A percentile compares a stretch with the other conserved stretches of the same genome.
phyloP scores from a whole-genome alignment of 148 eudicot genomes.

The Limonium bicolor region DNA sequence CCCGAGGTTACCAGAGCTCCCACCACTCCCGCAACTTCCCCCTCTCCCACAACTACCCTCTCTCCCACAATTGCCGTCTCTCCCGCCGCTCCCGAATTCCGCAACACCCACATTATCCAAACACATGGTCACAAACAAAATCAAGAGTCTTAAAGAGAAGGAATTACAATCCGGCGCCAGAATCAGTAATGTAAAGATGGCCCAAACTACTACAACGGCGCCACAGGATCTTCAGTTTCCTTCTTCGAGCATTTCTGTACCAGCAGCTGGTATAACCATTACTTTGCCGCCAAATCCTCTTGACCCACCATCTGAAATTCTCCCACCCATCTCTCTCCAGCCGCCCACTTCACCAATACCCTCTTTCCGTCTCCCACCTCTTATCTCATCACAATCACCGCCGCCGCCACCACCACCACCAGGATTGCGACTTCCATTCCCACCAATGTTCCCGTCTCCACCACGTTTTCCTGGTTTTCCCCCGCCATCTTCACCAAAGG shows the following conservation, averaged over 20 bases:
- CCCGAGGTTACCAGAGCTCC: conserved; percentile 33
- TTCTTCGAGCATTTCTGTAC: conserved; percentile 18
- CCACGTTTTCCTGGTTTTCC: not conserved
- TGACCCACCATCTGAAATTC: conserved; percentile 11
- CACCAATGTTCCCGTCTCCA: conserved; percentile 3
- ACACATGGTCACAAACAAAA: not conserved
- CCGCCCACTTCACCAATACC: conserved; percentile 29
- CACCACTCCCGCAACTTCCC: conserved; percentile 39
- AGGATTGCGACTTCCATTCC: conserved; percentile 11
- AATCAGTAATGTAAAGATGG: not conserved
- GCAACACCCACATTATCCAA: no score
- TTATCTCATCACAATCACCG: conserved; percentile 14
- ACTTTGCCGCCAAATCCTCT: conserved; percentile 41
- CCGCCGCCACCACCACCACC: conserved; percentile 20
- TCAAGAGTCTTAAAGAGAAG: not conserved
- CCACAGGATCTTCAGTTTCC: conserved; percentile 1
- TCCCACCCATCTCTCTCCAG: conserved; percentile 30
- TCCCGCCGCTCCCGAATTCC: conserved; percentile 5
- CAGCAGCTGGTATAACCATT: conserved; percentile 16
- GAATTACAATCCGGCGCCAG: no score
- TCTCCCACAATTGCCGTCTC: conserved; percentile 14
- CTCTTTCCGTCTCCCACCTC: conserved; percentile 6
- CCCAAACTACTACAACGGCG: conserved; percentile 1
- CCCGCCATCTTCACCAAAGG: no score
- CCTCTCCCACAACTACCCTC: conserved; percentile 32